Conservation (phyloP, 352 stramenopile genomes). For the Phytophthora pini region DNA sequence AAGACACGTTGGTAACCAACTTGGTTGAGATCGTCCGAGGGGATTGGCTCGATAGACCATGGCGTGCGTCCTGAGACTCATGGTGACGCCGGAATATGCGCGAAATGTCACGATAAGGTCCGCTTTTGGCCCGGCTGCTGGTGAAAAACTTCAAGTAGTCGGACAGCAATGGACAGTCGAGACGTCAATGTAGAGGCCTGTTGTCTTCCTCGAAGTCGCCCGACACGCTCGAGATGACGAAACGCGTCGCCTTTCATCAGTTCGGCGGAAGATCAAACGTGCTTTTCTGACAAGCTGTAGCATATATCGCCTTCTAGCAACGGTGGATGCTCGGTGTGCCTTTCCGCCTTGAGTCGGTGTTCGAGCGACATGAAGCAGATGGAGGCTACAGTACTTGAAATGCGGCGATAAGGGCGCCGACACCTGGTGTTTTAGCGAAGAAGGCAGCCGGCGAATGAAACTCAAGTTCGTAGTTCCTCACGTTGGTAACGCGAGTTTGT, state of each 20-base stretch:
- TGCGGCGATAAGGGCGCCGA: background rate
- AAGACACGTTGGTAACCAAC: too few relatives aligned
- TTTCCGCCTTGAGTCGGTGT: conserved; percentile 10
- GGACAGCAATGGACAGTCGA: conserved; percentile 23
- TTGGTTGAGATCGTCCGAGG: background rate
- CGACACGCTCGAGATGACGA: conserved; percentile 14
- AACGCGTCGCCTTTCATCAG: conserved; percentile 17
- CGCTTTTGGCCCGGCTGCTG: too few relatives aligned
- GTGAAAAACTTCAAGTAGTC: conserved; percentile 35
- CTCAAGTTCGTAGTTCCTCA: conserved; percentile 2
- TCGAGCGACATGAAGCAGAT: conserved; percentile 11
- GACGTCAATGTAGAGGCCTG: background rate
- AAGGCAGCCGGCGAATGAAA: conserved; percentile 7
- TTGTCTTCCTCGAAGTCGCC: background rate
- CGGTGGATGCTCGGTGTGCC: background rate
- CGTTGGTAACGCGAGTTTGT: conserved; percentile 18
- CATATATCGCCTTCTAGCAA: conserved; percentile 8
- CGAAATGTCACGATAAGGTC: conserved; percentile 13
- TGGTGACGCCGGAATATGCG: conserved; percentile 26
- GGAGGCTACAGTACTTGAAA: background rate
- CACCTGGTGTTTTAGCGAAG: conserved; percentile 1
- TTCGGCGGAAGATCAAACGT: conserved; percentile 14
- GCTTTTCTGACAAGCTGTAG: conserved; percentile 21
- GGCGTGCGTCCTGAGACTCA: conserved; percentile 4
- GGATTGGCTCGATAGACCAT: background rate